Base-by-base conservation (phyloP, 2,329 filamentous ascomycete species). In the Penicillium decumbens region DNA sequence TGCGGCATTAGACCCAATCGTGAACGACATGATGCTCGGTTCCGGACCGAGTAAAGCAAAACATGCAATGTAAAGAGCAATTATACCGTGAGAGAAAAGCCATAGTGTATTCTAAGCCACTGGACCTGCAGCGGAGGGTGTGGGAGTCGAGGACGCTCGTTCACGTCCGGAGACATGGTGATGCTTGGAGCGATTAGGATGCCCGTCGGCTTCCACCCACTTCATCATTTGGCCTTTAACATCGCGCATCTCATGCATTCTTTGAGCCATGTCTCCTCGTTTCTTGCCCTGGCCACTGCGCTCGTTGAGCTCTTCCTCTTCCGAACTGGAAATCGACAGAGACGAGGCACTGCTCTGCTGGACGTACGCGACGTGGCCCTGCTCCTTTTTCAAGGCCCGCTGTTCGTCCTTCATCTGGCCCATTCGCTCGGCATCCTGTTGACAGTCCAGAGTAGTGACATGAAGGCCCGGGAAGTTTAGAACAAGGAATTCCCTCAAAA, bases 401-500 rank as follows among this genome's bases (percentile, higher is more conserved):
- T 95, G 91, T 53, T 83, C 79, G 37, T 83, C 73, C 75, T 96
- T 96, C 75, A 95, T 79, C 52, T 82, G 76, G 38, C 78, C 72
- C 70, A 95, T 84, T 56, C 82, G 77, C 51, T 91, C 79, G 8
- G 88, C 87, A 49, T 89, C 88, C 33, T 68, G 72, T 52, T 81
- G 77, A 72, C 88, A 95, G 64, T 90, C 86, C 59, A 92, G 80
- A 0, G 82, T 82, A 0, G 84, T 76, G 40, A 95, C 76, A 44
- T 86, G 82, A 1, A 97, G 73, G 0, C 88, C 89, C 0, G 88
- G 88, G 29, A 96, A 83, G 57, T 92, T 89, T 23, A 68, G 70
- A 28, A 83, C 73, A 2, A 97, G 71, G 64, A 89, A 95, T 9
- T 75, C 64, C 45, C 85, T 83, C 1, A 97, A 76, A 0, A 84